Percentiles rank a stretch among this genome's conserved stretches.
Evolutionary conservation across 192 early-diverging fungal species (phyloP).

Genomic region (Bifiguratus adelaidae): DNA sequence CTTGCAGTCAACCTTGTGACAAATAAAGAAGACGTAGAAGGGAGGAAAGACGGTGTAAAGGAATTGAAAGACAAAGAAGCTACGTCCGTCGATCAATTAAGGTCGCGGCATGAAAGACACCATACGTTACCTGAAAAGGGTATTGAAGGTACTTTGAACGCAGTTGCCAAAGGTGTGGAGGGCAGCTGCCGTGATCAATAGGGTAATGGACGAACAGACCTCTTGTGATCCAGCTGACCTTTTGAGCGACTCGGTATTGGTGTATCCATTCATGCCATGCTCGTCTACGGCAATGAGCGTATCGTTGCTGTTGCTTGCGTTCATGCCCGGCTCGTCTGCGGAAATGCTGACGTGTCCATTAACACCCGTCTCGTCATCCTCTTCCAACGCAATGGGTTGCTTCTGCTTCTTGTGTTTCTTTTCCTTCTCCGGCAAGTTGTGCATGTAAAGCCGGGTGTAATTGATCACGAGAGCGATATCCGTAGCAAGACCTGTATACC

Average conservation of each 20-base stretch:
- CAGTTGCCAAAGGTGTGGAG: background rate
- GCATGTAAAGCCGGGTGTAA: conserved; percentile 10
- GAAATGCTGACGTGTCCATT: background rate
- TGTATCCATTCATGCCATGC: background rate
- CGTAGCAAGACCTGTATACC: conserved; percentile 4
- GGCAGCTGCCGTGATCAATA: background rate
- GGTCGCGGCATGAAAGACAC: background rate
- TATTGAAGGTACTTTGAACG: background rate
- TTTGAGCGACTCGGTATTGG: conserved; percentile 1
- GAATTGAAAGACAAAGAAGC: conserved; percentile 14
- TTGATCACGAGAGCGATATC: conserved; percentile 10
- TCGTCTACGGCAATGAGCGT: background rate
- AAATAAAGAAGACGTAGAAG: conserved; percentile 3
- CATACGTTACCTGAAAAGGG: conserved; percentile 3
- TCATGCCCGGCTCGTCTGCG: background rate
- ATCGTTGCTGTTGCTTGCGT: background rate
- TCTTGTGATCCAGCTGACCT: too few species aligned
- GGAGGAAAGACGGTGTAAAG: conserved; percentile 11
- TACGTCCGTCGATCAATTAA: background rate
- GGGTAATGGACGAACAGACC: too few species aligned
- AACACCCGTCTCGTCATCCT: too few species aligned
- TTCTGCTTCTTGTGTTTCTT: too few species aligned
- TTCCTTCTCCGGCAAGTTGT: conserved; percentile 3
- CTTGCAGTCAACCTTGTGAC: too few species aligned
- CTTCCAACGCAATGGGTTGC: too few species aligned